Evolutionary conservation across 23 red algal species (phyloP), one percentile per base, ranked within the genome.

Genomic region (Gracilaria domingensis): DNA sequence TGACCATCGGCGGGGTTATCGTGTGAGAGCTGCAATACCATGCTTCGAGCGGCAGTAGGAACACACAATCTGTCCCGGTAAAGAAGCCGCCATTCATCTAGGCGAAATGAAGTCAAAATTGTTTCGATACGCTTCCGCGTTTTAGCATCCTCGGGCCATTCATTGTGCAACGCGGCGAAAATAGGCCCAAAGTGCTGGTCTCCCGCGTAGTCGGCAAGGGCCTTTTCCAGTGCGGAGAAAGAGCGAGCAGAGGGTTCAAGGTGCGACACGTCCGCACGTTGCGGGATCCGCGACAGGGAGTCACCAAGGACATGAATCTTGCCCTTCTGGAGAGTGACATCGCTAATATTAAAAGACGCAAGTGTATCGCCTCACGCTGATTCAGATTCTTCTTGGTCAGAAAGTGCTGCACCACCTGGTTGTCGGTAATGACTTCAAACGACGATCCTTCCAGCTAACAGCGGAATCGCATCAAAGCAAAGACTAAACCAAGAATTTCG

Each of bases 271-370:
- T 12, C 26, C 9, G 50, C 7, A 25, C 30, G 51, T 40, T 85
- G 9, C 14, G 42, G 64, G 25, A 40, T 66, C 37, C 57, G 55
- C 8, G 81, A 85, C 17, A 85, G 1, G 35, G 81, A 39, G 24
- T 85, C 81, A 12, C 23, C 56, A 18, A 85, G 56, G 24, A 85
- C 54, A 69, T 85, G 81, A 4, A 85, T 40, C 32, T 69, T 85
- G 26, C 81, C 18, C 0, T 38, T 16, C 1, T 40, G 38, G 7
- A 85, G 45, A 23, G 8, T 69, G 3, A 85, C 42, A 1, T 48
- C 21, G 18, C 44, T n/a, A 6, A 78, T 54, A 16, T 28, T 54
- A 17, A 78, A 78, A 12, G 20, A 9, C 2, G 44, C 49, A 4
- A 85, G 25, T 3, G 29, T 40, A 35, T 85, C 58, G 0, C 67